Conservation (phyloP, 148 eudicot species). For the Spergularia bocconei region DNA sequence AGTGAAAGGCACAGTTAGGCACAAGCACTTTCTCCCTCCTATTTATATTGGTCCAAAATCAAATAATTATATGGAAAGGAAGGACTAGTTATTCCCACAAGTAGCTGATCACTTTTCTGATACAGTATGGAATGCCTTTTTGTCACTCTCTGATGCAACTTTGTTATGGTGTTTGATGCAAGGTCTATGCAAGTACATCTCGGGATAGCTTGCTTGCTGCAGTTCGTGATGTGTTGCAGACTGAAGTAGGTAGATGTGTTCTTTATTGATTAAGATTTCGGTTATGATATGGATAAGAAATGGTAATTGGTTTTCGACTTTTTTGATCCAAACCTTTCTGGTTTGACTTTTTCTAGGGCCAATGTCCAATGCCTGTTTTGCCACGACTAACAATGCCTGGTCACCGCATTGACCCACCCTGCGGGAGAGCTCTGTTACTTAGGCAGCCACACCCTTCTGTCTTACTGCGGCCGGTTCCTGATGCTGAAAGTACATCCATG, state of each 20-base stretch:
- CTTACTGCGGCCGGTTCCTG: constrained; percentile 46
- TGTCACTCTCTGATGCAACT: constrained; percentile 3
- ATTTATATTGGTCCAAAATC: too few relatives aligned
- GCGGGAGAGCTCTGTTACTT: constrained; percentile 71
- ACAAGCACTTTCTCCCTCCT: too few relatives aligned
- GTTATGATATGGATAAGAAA: constrained; percentile 1
- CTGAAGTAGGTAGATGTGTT: constrained; percentile 78
- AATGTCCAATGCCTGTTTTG: constrained; percentile 78
- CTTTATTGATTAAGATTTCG: constrained; percentile 30
- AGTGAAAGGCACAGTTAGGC: too few relatives aligned
- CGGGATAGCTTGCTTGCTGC: constrained; percentile 98
- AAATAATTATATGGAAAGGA: too few relatives aligned
- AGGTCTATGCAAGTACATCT: constrained; percentile 97
- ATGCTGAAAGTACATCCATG: constrained; percentile 68
- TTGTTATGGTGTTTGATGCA: constrained; percentile 26
- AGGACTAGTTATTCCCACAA: too few relatives aligned
- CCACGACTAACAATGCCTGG: constrained; percentile 99
- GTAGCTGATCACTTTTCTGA: background rate
- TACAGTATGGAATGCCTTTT: constrained; percentile 15
- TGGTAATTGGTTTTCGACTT: background rate
- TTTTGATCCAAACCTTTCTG: constrained; percentile 19
- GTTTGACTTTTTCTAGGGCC: constrained; percentile 59
- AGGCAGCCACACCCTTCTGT: constrained; percentile 41
- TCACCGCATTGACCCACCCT: constrained; percentile 95
- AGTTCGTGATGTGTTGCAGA: constrained; percentile 85